Evolutionary conservation across 2,329 filamentous ascomycete species (phyloP).

Genomic region (Scedosporium minutisporum): DNA sequence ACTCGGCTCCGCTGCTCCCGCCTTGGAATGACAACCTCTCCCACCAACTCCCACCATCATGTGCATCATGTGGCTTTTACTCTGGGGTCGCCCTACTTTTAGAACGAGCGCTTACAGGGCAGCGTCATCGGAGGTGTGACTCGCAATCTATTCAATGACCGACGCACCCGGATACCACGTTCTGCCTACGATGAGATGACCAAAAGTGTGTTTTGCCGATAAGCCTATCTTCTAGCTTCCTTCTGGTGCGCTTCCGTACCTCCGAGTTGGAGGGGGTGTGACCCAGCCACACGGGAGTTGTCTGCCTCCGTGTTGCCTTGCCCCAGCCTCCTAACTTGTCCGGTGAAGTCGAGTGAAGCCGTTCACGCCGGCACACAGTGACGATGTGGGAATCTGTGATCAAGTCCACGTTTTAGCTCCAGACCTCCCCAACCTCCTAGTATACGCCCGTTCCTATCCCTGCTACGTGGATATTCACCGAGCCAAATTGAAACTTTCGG

Average conservation of each 20-base stretch:
- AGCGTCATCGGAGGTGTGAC: not conserved
- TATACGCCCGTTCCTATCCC: too few relatives aligned
- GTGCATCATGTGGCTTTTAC: not conserved
- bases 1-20: not conserved
- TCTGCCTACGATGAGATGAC: not conserved
- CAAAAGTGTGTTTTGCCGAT: not conserved
- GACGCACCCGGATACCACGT: not conserved
- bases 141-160: not conserved
- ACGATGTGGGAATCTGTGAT: not conserved
- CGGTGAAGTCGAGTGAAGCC: not conserved
- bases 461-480: too few relatives aligned
- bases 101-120: not conserved
- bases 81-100: not conserved
- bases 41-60: not conserved
- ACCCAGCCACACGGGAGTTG: too few relatives aligned
- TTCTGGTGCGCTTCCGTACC: not conserved
- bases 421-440: too few relatives aligned
- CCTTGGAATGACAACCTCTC: not conserved
- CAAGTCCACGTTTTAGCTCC: not conserved
- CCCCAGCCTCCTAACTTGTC: not conserved
- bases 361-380: not conserved
- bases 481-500: too few relatives aligned
- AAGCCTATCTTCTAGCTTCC: not conserved
- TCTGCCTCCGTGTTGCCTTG: too few relatives aligned
- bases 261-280: not conserved